Evolutionary conservation across 2,329 filamentous ascomycete species (phyloP), one percentile per base, ranked within the genome.

Genomic region (Furcasterigmium sp.): DNA sequence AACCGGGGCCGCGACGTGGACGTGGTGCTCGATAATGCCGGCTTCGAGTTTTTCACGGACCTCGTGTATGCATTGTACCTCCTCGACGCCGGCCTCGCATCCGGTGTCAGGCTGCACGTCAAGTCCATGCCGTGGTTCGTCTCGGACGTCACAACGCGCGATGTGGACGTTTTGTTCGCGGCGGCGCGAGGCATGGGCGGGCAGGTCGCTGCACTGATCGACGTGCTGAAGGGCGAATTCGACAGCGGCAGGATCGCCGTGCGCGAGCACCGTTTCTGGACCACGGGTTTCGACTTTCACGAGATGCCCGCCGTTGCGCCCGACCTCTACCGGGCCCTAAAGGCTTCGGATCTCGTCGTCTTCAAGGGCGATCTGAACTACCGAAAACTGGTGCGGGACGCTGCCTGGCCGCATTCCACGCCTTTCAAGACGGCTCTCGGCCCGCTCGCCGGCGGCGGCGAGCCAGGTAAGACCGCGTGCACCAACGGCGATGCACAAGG

Each of bases 291-390:
- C 2, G 75, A 74, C 46, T 86, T 77, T 61, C 85, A 82, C 80
- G 72, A 81, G 13, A 60, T 86, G 44, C 79, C 81, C 0, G 60
- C 63, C 18, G 64, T 68, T 2, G 79, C 73, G 1, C 70, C 73
- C 1, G 65, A 65, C 10, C 62, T 86, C 4, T 73, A 70, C 42
- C 67, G 77, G 10, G 80, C 84, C 51, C 55, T 86, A 37, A 74
- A 82, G 58, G 61, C 75, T 51, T 77, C 75, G 53, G 78, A 84
- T 50, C 66, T 86, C 14, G 80, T 84, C 7, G 71, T 86, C 37
- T 85, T 85, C 67, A 86, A 86, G 63, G 82, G 82, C 6, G 82
- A 86, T 59, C 58, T 86, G 46, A 85, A 86, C 58, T 86, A 85
- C 56, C 67, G 82, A 37, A 86, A 86, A 54, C 54, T 86, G 48